A percentile compares a stretch with the other conserved stretches of the same genome.
Conservation (phyloP, 2,329 filamentous ascomycete species). For the Xylaria sp. region DNA sequence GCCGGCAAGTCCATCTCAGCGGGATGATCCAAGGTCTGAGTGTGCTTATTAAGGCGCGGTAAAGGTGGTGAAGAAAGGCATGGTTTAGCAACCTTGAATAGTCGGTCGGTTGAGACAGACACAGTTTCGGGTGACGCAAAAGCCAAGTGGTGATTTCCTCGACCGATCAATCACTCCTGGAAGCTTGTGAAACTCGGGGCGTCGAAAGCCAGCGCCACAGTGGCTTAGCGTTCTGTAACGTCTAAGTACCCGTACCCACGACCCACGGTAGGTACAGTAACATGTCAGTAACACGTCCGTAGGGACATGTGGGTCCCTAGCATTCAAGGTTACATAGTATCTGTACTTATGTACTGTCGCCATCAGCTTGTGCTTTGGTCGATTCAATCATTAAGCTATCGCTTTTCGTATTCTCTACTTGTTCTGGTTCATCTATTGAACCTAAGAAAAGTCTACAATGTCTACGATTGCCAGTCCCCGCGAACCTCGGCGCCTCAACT, state of each 20-base stretch:
- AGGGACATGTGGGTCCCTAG: background rate
- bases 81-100: background rate
- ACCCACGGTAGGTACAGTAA: background rate
- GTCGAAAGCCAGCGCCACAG: constrained; percentile 38
- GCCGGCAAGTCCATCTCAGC: constrained; percentile 49
- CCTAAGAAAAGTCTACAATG: constrained; percentile 55
- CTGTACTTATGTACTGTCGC: background rate
- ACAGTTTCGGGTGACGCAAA: background rate
- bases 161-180: background rate
- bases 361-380: background rate
- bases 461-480: constrained; percentile 73
- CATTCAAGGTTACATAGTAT: background rate
- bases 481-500: constrained; percentile 67
- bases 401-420: background rate
- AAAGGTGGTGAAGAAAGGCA: background rate
- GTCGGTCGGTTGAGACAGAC: background rate
- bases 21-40: background rate
- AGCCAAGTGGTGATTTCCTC: background rate
- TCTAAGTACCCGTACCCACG: constrained; percentile 1
- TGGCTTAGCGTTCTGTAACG: constrained; percentile 39
- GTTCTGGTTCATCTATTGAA: background rate
- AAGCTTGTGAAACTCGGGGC: background rate
- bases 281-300: background rate
- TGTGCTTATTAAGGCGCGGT: background rate
- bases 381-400: constrained; percentile 4